phyloP scores from a whole-genome alignment of 2,329 filamentous ascomycete genomes.

The Aspergillus sp. region DNA sequence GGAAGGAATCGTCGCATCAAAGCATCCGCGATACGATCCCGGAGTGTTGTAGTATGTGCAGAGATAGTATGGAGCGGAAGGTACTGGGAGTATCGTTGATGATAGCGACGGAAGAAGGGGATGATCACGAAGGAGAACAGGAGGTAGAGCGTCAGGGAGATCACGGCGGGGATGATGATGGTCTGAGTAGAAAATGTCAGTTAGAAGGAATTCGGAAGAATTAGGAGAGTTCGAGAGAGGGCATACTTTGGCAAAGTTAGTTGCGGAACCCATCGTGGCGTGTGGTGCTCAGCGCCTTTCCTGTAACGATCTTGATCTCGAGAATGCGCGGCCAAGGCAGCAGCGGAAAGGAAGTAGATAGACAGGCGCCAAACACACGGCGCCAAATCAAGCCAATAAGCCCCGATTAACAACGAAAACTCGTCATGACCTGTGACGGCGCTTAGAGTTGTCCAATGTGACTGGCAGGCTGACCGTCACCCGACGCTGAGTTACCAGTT shows the following conservation, averaged over 20 bases:
- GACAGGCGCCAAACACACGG: neutral
- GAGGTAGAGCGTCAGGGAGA: constrained; percentile 70
- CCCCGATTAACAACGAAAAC: neutral
- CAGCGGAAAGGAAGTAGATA: neutral
- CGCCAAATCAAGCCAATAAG: neutral
- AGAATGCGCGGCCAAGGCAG: neutral
- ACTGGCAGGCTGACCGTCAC: neutral
- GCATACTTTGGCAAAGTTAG: constrained; percentile 34
- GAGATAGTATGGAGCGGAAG: constrained; percentile 64
- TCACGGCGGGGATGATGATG: constrained; percentile 68
- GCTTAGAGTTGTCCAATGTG: neutral
- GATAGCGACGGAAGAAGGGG: constrained; percentile 70
- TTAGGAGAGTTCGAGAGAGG: neutral
- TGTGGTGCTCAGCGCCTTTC: neutral
- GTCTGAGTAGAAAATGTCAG: constrained; percentile 53
- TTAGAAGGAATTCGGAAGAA: neutral
- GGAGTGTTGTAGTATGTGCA: constrained; percentile 58
- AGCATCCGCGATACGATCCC: constrained; percentile 43
- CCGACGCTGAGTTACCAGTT: neutral
- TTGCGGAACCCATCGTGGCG: constrained; percentile 33
- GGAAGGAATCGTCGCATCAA: constrained; percentile 49
- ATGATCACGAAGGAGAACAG: constrained; percentile 65
- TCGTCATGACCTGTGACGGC: neutral
- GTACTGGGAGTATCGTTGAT: constrained; percentile 71
- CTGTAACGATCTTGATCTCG: neutral